Evolutionary conservation across 352 stramenopile genomes (phyloP).

Genomic region (Halophytophthora batemanensis): DNA sequence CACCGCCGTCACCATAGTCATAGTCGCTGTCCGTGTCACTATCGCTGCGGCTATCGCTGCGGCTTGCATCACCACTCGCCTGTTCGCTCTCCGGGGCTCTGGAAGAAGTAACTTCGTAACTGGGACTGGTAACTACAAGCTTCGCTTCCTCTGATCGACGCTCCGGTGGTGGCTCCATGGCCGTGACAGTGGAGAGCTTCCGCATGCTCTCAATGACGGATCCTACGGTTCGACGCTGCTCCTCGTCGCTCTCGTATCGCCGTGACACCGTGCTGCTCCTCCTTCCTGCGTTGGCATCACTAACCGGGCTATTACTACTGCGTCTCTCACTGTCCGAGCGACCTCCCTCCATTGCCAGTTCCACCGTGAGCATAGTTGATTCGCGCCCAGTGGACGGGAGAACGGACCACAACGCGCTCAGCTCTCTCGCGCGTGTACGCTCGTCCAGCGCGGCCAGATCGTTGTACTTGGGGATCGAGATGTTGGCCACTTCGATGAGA

Average conservation of each 20-base stretch:
- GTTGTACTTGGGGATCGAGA: conserved; percentile 35
- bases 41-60: conserved; percentile 6
- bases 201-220: conserved; percentile 19
- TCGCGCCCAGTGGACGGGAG: conserved; percentile 21
- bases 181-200: conserved; percentile 14
- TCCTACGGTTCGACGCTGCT: conserved; percentile 12
- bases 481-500: conserved; percentile 61
- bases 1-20: no score
- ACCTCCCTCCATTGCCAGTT: conserved; percentile 24
- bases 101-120: conserved; percentile 21
- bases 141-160: conserved; percentile 5
- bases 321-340: conserved; percentile 6
- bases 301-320: conserved; percentile 11
- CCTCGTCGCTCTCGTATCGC: neutral
- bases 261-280: conserved; percentile 1
- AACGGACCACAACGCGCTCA: conserved; percentile 46
- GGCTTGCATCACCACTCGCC: conserved; percentile 8
- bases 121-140: conserved; percentile 5
- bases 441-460: conserved; percentile 42
- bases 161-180: conserved; percentile 10
- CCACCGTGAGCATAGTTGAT: conserved; percentile 38
- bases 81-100: conserved; percentile 7
- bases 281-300: conserved; percentile 7
- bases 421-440: conserved; percentile 26
- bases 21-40: neutral